These are phyloP conservation scores for Diospyros kaki DNA, from an alignment of 148 eudicot genomes.

Conservation along the genomic window DNA sequence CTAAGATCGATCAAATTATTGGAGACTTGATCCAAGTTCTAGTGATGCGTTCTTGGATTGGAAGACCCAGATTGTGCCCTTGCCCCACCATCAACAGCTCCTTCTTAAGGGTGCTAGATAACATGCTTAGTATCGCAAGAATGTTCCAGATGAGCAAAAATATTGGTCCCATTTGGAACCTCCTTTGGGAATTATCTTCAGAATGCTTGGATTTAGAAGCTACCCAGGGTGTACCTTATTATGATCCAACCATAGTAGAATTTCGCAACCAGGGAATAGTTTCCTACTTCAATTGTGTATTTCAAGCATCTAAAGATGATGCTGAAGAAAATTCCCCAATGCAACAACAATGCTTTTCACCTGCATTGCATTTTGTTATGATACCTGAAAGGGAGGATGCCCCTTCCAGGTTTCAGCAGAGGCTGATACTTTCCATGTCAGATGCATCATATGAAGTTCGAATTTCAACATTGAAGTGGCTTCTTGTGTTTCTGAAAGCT, in stretches of 20 bases:
- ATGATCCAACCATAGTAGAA: conserved; percentile 73
- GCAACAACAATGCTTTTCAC: conserved; percentile 19
- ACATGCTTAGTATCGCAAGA: conserved; percentile 71
- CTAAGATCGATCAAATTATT: conserved; percentile 57
- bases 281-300: conserved; percentile 70
- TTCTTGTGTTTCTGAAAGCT: conserved; percentile 52
- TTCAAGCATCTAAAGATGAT: conserved; percentile 42
- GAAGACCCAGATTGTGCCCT: conserved; percentile 52
- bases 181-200: conserved; percentile 64
- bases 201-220: conserved; percentile 55
- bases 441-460: conserved; percentile 93
- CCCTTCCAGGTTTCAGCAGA: conserved; percentile 36
- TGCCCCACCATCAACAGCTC: conserved; percentile 67
- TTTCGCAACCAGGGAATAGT: conserved; percentile 81
- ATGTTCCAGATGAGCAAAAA: conserved; percentile 39
- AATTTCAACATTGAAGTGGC: conserved; percentile 85
- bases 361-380: conserved; percentile 18
- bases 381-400: conserved; percentile 28
- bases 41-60: conserved; percentile 66
- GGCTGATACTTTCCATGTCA: conserved; percentile 48
- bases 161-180: conserved; percentile 36
- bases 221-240: conserved; percentile 29
- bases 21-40: conserved; percentile 54
- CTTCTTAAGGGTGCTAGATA: conserved; percentile 67
- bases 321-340: conserved; percentile 36